phyloP scores from a whole-genome alignment of 164 flowering plant genomes.

The Akebia trifoliata region DNA sequence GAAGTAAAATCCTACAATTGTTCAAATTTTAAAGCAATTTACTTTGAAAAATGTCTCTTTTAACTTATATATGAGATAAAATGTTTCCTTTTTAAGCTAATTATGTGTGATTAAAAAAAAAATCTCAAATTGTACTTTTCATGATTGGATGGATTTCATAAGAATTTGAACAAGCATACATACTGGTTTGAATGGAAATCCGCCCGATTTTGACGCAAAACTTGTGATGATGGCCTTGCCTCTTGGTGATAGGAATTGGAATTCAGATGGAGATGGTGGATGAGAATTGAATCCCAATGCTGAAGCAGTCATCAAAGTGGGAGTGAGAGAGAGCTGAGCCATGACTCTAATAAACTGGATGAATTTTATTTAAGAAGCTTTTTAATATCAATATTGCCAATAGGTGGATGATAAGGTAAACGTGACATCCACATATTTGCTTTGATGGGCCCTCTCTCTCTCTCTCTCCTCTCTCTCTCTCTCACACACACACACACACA shows the following conservation, averaged over 20 bases:
- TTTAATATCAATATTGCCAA: not conserved
- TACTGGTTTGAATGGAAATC: conserved; percentile 5
- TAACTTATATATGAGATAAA: not conserved
- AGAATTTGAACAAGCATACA: not conserved
- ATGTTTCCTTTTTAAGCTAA: too few species aligned
- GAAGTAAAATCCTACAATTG: too few species aligned
- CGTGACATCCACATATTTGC: conserved; percentile 11
- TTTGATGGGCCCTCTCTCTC: too few species aligned
- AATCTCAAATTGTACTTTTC: not conserved
- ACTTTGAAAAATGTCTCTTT: too few species aligned
- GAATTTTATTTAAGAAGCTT: not conserved
- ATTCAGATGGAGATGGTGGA: not conserved
- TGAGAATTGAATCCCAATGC: not conserved
- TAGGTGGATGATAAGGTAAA: not conserved
- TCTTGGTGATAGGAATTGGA: not conserved
- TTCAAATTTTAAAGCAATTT: too few species aligned
- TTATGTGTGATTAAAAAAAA: too few species aligned
- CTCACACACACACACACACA: too few species aligned
- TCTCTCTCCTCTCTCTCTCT: too few species aligned
- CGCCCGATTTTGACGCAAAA: conserved; percentile 9
- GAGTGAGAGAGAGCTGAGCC: conserved; percentile 12
- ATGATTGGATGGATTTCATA: not conserved
- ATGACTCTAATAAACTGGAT: not conserved
- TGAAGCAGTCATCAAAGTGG: not conserved
- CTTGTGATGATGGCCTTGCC: not conserved